Evolutionary conservation across 2,329 filamentous ascomycete species (phyloP).

Genomic region (Nigrograna mackinnonii): DNA sequence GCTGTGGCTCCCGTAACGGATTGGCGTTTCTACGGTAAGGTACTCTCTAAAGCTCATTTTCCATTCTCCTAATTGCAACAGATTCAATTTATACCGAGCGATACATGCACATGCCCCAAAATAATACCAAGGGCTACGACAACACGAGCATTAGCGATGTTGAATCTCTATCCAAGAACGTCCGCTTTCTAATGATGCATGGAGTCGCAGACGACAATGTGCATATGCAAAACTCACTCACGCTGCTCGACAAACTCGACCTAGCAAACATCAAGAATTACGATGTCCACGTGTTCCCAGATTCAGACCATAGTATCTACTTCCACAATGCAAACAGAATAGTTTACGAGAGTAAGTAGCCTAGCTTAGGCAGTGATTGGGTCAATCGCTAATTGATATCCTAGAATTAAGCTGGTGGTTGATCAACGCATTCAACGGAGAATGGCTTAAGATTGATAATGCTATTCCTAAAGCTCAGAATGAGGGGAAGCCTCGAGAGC

Average conservation of each 20-base stretch:
- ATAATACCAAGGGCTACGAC: conserved; percentile 78
- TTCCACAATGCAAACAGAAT: conserved; percentile 92
- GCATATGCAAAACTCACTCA: conserved; percentile 92
- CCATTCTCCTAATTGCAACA: conserved; percentile 14
- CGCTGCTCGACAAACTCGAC: conserved; percentile 84
- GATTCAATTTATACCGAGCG: conserved; percentile 93
- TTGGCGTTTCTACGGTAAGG: conserved; percentile 82
- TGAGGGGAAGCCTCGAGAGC: conserved; percentile 17
- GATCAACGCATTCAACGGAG: conserved; percentile 95
- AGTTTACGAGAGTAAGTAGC: conserved; percentile 84
- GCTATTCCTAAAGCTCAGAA: conserved; percentile 50
- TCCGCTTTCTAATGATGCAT: conserved; percentile 94
- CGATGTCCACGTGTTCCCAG: conserved; percentile 94
- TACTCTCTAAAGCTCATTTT: background rate
- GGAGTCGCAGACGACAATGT: conserved; percentile 97
- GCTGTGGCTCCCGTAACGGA: conserved; percentile 98
- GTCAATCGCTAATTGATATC: conserved; percentile 5
- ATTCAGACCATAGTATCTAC: conserved; percentile 92
- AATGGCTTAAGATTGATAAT: conserved; percentile 71
- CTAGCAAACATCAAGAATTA: conserved; percentile 85
- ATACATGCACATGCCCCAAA: conserved; percentile 93
- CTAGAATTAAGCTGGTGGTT: conserved; percentile 85
- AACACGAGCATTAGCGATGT: conserved; percentile 75
- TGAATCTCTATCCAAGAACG: conserved; percentile 71
- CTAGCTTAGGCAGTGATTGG: background rate